Percentiles rank a stretch among this genome's conserved stretches.
These are phyloP conservation scores for Hypericum androsaemum DNA, from an alignment of 345 rosid genomes.

Conservation along the genomic window DNA sequence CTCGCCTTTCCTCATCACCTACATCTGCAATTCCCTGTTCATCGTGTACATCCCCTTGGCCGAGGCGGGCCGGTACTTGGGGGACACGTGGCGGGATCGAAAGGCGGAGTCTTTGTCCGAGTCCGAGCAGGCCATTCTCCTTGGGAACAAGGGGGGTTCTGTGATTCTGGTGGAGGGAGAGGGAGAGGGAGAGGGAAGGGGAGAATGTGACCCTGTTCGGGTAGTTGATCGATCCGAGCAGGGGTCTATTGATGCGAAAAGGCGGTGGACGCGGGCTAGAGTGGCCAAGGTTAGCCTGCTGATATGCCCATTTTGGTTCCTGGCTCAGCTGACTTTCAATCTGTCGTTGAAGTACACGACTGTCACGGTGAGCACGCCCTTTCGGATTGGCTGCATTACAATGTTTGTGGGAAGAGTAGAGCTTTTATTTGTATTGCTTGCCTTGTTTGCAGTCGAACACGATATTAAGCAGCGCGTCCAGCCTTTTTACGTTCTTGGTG, in stretches of 20 bases:
- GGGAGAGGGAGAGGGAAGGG: slow-evolving; percentile 15
- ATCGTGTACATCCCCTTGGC: slow-evolving; percentile 69
- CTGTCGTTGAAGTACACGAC: slow-evolving; percentile 86
- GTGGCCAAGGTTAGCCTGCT: slow-evolving; percentile 75
- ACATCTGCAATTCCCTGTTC: slow-evolving; percentile 89
- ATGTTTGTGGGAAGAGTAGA: neutral
- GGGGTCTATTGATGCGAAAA: slow-evolving; percentile 54
- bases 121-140: slow-evolving; percentile 66
- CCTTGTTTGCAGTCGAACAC: slow-evolving; percentile 69
- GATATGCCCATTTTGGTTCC: slow-evolving; percentile 88
- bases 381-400: neutral
- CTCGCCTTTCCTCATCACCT: slow-evolving; percentile 82
- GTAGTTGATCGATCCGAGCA: slow-evolving; percentile 10
- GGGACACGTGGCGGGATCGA: slow-evolving; percentile 58
- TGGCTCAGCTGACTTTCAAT: slow-evolving; percentile 84
- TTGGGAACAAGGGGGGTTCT: slow-evolving; percentile 33
- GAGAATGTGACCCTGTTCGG: slow-evolving; percentile 19
- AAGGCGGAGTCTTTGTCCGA: slow-evolving; percentile 30
- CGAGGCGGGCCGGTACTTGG: slow-evolving; percentile 58
- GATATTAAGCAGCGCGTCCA: slow-evolving; percentile 81
- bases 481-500: slow-evolving; percentile 83
- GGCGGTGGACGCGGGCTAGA: slow-evolving; percentile 79
- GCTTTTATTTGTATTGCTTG: slow-evolving; percentile 3
- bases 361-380: slow-evolving; percentile 58
- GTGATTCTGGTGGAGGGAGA: slow-evolving; percentile 31